Evolutionary conservation across 176 grass and related monocot genomes (phyloP).

Genomic region (Musa troglodytarum): DNA sequence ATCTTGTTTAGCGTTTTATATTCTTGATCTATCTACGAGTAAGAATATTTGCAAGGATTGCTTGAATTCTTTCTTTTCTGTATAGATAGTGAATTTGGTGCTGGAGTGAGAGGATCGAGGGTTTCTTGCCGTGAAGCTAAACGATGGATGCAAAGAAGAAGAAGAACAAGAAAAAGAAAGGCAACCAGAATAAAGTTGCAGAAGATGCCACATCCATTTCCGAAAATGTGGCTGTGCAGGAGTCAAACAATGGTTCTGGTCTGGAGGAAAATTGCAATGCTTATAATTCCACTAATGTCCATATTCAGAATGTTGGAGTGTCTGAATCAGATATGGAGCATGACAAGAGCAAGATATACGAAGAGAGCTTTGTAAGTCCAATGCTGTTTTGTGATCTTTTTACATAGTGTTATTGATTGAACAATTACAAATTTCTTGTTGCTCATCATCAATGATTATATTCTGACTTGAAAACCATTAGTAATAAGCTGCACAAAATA

Average conservation of each 20-base stretch:
- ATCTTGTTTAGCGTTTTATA: background rate
- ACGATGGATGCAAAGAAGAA: slow-evolving; percentile 86
- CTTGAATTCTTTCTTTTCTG: background rate
- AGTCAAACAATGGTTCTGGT: slow-evolving; percentile 28
- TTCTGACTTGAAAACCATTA: background rate
- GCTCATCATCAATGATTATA: background rate
- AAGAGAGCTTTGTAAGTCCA: slow-evolving; percentile 65
- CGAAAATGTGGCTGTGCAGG: slow-evolving; percentile 32
- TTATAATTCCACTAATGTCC: slow-evolving; percentile 26
- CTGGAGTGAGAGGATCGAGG: background rate
- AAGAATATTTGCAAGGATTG: too few species aligned
- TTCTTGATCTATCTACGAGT: background rate
- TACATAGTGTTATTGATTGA: background rate
- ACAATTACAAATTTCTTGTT: background rate
- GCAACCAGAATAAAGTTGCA: slow-evolving; percentile 53
- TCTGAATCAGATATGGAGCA: slow-evolving; percentile 53
- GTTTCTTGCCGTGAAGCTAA: background rate
- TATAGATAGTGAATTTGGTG: background rate
- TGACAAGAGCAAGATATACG: slow-evolving; percentile 37
- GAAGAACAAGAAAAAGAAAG: slow-evolving; percentile 91
- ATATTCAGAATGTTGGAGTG: slow-evolving; percentile 37
- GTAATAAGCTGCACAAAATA: background rate
- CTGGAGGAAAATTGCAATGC: slow-evolving; percentile 31
- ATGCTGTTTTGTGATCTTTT: background rate
- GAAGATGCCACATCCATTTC: slow-evolving; percentile 34